phyloP scores from a whole-genome alignment of 208 protist genomes.

The Wallacemonas sp. region DNA sequence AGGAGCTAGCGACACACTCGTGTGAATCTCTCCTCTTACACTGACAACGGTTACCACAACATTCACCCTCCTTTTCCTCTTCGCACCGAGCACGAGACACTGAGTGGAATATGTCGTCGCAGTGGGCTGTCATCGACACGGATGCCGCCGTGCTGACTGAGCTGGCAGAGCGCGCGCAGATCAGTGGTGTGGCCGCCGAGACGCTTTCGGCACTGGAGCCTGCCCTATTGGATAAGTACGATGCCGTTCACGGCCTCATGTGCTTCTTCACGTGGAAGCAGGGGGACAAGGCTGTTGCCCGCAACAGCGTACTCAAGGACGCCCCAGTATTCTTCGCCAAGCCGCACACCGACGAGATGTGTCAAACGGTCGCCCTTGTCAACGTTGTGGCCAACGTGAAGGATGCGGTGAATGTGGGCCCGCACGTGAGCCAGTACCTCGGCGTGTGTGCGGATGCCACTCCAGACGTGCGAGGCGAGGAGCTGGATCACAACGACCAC shows the following conservation, averaged over 20 bases:
- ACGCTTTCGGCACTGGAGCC: constrained; percentile 94
- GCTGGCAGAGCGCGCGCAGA: constrained; percentile 94
- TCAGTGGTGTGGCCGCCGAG: constrained; percentile 94
- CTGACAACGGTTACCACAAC: not conserved
- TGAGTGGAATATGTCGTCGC: constrained; percentile 5
- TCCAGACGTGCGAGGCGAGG: constrained; percentile 64
- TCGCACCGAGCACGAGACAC: not conserved
- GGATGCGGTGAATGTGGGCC: constrained; percentile 89
- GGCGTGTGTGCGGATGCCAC: constrained; percentile 70
- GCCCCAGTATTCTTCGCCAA: constrained; percentile 94
- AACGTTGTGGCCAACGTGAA: constrained; percentile 95
- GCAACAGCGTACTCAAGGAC: constrained; percentile 36
- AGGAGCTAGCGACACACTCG: too few species aligned
- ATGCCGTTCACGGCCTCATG: constrained; percentile 94
- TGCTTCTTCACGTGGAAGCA: constrained; percentile 96
- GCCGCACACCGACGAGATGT: constrained; percentile 97
- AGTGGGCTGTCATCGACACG: constrained; percentile 97
- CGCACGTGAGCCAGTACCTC: constrained; percentile 80
- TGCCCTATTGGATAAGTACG: constrained; percentile 34
- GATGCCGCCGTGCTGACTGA: constrained; percentile 98
- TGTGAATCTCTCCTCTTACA: too few species aligned
- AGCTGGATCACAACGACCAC: constrained; percentile 75
- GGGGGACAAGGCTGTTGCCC: constrained; percentile 19
- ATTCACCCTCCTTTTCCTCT: not conserved
- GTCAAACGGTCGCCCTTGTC: constrained; percentile 97